A percentile compares a stretch with the other conserved stretches of the same genome.
Conservation (phyloP, 169 alveolate genomes). For the Theileria annulata region DNA sequence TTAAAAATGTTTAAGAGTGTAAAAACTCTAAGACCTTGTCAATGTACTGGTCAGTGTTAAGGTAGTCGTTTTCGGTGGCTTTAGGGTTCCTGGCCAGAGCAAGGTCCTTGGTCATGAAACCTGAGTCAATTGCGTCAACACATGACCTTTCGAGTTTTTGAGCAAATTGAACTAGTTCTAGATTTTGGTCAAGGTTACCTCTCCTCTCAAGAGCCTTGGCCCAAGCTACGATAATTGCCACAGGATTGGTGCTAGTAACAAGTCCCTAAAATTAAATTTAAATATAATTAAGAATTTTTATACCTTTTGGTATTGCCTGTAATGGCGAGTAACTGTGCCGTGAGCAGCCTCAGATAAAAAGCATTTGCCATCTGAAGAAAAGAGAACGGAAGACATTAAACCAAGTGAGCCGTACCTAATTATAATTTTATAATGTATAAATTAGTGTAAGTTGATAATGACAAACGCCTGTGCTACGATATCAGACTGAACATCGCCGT, state of each 20-base stretch:
- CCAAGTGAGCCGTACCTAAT: slow-evolving; percentile 89
- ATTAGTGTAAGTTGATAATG: slow-evolving; percentile 31
- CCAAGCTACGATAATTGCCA: slow-evolving; percentile 96
- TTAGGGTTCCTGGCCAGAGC: slow-evolving; percentile 76
- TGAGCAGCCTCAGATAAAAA: slow-evolving; percentile 96
- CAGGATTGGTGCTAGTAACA: slow-evolving; percentile 93
- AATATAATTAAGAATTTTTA: neutral
- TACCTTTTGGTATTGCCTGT: slow-evolving; percentile 78
- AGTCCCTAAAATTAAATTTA: slow-evolving; percentile 77
- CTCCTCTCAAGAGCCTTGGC: slow-evolving; percentile 87
- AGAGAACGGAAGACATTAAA: slow-evolving; percentile 92
- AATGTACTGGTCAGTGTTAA: slow-evolving; percentile 61
- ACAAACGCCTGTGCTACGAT: slow-evolving; percentile 89
- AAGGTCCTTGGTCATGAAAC: slow-evolving; percentile 92
- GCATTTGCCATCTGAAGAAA: slow-evolving; percentile 90
- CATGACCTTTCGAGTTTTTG: slow-evolving; percentile 85
- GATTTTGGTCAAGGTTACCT: slow-evolving; percentile 88
- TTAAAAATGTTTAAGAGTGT: slow-evolving; percentile 1
- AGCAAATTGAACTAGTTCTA: slow-evolving; percentile 76
- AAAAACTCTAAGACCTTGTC: slow-evolving; percentile 62
- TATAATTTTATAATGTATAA: neutral
- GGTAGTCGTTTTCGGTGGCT: slow-evolving; percentile 26
- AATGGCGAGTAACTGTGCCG: slow-evolving; percentile 95
- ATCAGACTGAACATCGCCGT: slow-evolving; percentile 96
- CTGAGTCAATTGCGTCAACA: slow-evolving; percentile 87